Base-by-base conservation (phyloP, 345 rosid species). In the Bruguiera gymnorhiza region DNA sequence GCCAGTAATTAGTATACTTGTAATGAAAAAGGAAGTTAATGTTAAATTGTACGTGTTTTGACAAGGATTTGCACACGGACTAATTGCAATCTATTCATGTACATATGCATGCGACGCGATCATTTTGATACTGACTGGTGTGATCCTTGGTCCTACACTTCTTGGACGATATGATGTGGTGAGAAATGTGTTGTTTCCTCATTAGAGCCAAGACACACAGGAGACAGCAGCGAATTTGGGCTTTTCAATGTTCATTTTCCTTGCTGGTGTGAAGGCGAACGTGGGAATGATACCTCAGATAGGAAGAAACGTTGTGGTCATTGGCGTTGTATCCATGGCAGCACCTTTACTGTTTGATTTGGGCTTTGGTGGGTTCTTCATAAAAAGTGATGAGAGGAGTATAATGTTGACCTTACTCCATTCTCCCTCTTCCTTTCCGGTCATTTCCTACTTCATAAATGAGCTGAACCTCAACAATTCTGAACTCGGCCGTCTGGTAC, bases 381-480 rank as follows among this genome's bases (percentile, higher is more conserved):
- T 30, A 29, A 48, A 69, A 39, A 51, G 32, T 13, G 60, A 48
- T 36, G 19, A 20, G 21, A 6, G 23, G 23, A 21, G 60, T 36
- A 3, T 37, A 65, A 16, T 10, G 15, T 43, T 62, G 59, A 6
- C 37, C 9, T 26, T 3, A 60, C 5, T 64, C 8, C 87, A 84
- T 21, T 26, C 79, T 5, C 36, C 75, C 5, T 70, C 82, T 4
- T 69, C 70, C 36, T 82, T 79, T 59, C 84, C 83, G 0, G 81
- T 74, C 21, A 62, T 84, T 36, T 67, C 76, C 6, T 63, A 24
- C 65, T 72, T 80, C 7, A 56, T 84, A 20, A 39, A 62, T 2
- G 84, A 82, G 74, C 76, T 84, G 39, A 73, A 66, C 36, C 63
- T 84, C 60, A 39, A 67, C 3, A 82, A 82, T 66, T 74, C 86